Conservation (phyloP, 805 yeast species). For the Kazachstania viticola region DNA sequence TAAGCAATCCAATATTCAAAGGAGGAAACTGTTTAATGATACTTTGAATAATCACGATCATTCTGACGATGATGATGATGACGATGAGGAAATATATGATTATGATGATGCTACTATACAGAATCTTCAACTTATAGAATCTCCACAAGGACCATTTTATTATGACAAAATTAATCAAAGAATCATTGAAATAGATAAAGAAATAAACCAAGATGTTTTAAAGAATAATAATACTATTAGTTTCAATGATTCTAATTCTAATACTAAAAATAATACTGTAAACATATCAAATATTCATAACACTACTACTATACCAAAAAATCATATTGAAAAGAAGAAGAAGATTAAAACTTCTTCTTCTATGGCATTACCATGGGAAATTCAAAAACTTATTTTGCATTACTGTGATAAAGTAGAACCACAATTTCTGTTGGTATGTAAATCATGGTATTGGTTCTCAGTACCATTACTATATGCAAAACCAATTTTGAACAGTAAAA, state of each 20-base stretch:
- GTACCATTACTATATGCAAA: slow-evolving; percentile 52
- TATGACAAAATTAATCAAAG: not conserved
- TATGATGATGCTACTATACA: not conserved
- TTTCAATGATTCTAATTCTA: not conserved
- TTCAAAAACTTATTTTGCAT: slow-evolving; percentile 32
- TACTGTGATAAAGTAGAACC: slow-evolving; percentile 11
- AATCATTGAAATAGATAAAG: not conserved
- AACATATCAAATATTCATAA: not conserved
- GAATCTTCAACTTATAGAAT: too few relatives aligned
- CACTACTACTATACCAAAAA: not conserved
- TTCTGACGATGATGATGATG: slow-evolving; percentile 1
- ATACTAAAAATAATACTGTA: not conserved
- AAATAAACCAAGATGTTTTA: not conserved
- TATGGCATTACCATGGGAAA: slow-evolving; percentile 37
- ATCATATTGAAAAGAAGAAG: not conserved
- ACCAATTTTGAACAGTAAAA: slow-evolving; percentile 55
- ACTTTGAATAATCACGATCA: not conserved
- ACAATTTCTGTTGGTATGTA: slow-evolving; percentile 48
- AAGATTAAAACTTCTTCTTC: not conserved
- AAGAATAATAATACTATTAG: not conserved
- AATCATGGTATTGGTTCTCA: slow-evolving; percentile 46
- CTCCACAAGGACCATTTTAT: slow-evolving; percentile 1
- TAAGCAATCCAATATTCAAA: too few relatives aligned
- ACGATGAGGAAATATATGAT: slow-evolving; percentile 1
- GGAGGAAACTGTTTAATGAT: not conserved